Evolutionary conservation across 495 filamentous ascomycete species (phyloP), one percentile per base, ranked within the genome.

Genomic region (Xylaria intraflava): DNA sequence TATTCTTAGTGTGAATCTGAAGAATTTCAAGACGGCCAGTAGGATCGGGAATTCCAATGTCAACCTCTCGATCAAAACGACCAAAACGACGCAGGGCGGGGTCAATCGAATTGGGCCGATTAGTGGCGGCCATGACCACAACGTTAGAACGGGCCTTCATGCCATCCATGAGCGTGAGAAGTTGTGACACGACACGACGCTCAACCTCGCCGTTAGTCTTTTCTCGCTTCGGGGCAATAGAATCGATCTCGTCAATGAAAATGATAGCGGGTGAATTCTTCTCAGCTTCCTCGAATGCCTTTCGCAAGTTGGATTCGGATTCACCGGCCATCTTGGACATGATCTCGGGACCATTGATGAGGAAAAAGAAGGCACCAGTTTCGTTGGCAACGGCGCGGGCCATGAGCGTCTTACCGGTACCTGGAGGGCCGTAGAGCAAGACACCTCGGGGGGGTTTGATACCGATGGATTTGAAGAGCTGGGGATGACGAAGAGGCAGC

Each of bases 291-390:
- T 98, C 92, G 62, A 98, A 98, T 11, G 92, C 92, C 75, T 96
- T 96, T 60, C 92, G 84, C 42, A 98, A 73, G 71, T 98, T 98
- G 39, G 91, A 96, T 70, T 97, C 92, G 46, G 92, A 97, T 69
- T 97, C 92, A 79, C 92, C 92, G 30, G 92, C 92, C 92, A 97
- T 97, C 81, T 97, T 97, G 41, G 91, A 96, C 92, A 97, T 97
- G 76, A 97, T 96, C 72, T 97, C 92, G 27, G 92, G 92, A 55
- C 89, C 92, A 75, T 97, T 97, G 81, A 97, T 97, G 29, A 98
- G 74, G 83, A 98, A 98, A 79, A 98, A 98, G 78, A 98, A 98
- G 17, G 90, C 90, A 62, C 92, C 92, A 29, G 92, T 98, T 78
- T 98, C 92, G 72, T 98, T 98, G 70, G 92, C 92, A 49, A 98